Percentiles rank a stretch among this genome's conserved stretches.
Conservation (phyloP, 139 green algal species). For the Volvox africanus region DNA sequence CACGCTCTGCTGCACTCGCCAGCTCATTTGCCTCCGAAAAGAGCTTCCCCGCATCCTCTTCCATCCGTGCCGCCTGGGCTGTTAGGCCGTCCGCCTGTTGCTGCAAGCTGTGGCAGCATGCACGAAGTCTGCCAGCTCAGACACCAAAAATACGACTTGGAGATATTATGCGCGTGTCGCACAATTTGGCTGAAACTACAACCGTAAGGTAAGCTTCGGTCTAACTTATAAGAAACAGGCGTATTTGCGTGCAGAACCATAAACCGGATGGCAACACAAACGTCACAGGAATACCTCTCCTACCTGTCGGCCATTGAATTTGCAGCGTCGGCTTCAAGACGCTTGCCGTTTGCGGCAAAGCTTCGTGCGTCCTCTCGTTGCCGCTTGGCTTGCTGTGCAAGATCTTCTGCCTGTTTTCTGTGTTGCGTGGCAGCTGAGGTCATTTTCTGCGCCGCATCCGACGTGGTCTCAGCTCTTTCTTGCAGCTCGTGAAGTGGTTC, state of each 20-base stretch:
- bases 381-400: neutral
- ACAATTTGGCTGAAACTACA: too few species aligned
- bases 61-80: neutral
- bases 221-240: too few species aligned
- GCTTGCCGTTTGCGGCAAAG: neutral
- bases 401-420: neutral
- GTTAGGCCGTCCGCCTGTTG: slow-evolving; percentile 23
- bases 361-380: neutral
- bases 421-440: neutral
- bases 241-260: too few species aligned
- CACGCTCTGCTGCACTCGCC: neutral
- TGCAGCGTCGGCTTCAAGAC: slow-evolving; percentile 1
- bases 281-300: neutral
- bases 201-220: too few species aligned
- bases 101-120: slow-evolving; percentile 21
- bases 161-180: too few species aligned
- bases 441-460: neutral
- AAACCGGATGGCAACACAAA: too few species aligned
- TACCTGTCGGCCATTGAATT: slow-evolving; percentile 37
- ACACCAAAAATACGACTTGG: too few species aligned
- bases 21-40: neutral
- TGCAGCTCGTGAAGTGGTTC: neutral
- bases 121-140: too few species aligned
- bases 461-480: neutral
- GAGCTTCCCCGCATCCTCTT: neutral